Percentiles rank a stretch among this genome's conserved stretches.
These are phyloP conservation scores for Mollisiaceae sp. DNA, from an alignment of 2,329 filamentous ascomycete species.

Conservation along the genomic window DNA sequence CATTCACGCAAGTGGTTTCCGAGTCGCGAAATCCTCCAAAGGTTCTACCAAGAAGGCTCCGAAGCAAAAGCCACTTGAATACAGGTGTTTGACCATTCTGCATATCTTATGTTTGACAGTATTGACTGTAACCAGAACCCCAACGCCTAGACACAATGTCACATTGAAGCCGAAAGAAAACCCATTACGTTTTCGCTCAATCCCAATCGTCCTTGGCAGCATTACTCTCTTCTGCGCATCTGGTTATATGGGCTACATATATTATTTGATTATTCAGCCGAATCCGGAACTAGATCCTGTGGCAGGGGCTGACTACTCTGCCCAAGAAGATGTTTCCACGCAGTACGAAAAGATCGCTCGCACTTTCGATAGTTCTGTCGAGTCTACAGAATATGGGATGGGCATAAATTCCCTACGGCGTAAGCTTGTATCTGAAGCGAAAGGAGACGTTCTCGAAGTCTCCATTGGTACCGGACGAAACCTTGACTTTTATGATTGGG, in stretches of 20 bases:
- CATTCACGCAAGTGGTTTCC: background rate
- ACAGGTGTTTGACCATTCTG: background rate
- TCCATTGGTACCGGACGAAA: slow-evolving; percentile 69
- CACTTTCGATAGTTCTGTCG: slow-evolving; percentile 63
- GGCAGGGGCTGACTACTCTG: slow-evolving; percentile 27
- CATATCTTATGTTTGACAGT: background rate
- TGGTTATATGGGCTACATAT: slow-evolving; percentile 41
- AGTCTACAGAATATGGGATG: slow-evolving; percentile 61
- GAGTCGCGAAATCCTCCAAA: background rate
- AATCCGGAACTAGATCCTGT: slow-evolving; percentile 31
- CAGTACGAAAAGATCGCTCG: slow-evolving; percentile 49
- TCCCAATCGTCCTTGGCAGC: slow-evolving; percentile 33
- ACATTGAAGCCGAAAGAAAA: background rate
- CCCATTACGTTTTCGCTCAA: background rate
- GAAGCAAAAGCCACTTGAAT: slow-evolving; percentile 2
- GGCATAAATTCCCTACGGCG: slow-evolving; percentile 59
- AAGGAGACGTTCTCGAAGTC: slow-evolving; percentile 65
- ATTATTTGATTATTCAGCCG: slow-evolving; percentile 39
- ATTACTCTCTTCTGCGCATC: slow-evolving; percentile 31
- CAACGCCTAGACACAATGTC: background rate
- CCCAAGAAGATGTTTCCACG: slow-evolving; percentile 40
- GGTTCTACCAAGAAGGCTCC: background rate
- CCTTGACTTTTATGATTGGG: slow-evolving; percentile 63
- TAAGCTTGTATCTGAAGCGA: slow-evolving; percentile 53
- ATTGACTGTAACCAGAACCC: background rate